Base-by-base conservation (phyloP, 148 eudicot genomes). In the Oxyria digyna region DNA sequence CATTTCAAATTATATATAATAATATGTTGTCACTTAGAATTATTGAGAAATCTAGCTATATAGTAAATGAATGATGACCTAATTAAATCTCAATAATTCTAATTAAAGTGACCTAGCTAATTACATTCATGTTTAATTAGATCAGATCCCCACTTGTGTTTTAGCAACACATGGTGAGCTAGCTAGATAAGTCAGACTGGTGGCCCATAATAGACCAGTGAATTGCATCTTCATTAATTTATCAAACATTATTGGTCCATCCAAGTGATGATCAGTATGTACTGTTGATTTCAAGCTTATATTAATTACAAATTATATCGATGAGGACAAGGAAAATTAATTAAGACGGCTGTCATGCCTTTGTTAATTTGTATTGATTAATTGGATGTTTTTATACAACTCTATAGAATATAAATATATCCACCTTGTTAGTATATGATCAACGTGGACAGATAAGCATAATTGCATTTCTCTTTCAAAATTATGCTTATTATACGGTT, bases 361-460 rank as follows among this genome's bases (percentile, higher is more conserved):
- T 54, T 54, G 31, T 18, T 20, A 18, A 2, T 8, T 2, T 45
- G 13, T 17, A 48, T 48, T 48, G 54, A 23, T 6, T 54, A 10
- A 17, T 50, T 18, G 8, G 2, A 3, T 8, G 13, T 46, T 46
- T 15, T 18, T 1, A n/a, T 3, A 12, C 14, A 48, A 18, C 4
- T 48, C 52, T 17, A 14, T 10, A 4, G 54, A n/a, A n/a, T n/a
- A n/a, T n/a, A n/a, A n/a, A n/a, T n/a, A n/a, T n/a, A n/a, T n/a
- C 6, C 18, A 6, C 1, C 54, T 48, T 17, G 10, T 18, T 48
- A 48, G 18, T 48, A 5, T 17, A 24, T n/a, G n/a, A 54, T 5
- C 62, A 9, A 54, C 62, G 62, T 54, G 62, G 62, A 54, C 62
- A 54, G 62, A 54, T 54, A 54, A 54, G 62, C 17, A n/a, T n/a